Evolutionary conservation across 306 rosid genomes (phyloP).

Genomic region (Acmispon strigosus): DNA sequence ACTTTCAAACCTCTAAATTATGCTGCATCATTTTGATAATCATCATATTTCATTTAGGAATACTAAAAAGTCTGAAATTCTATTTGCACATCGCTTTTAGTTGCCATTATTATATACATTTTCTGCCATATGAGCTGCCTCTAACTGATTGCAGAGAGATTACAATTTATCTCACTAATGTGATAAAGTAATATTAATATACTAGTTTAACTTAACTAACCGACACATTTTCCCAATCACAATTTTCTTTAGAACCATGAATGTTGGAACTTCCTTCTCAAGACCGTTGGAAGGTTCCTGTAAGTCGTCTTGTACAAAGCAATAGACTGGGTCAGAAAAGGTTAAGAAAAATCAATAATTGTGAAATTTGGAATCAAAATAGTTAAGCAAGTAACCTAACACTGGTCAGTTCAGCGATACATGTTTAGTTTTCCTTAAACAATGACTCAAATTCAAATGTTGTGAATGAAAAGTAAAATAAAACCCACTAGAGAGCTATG

Average conservation of each 20-base stretch:
- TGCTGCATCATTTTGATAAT: background rate
- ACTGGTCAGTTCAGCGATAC: too few relatives aligned
- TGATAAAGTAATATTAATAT: background rate
- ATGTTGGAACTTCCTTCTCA: conserved; percentile 10
- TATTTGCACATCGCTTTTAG: background rate
- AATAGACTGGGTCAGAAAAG: background rate
- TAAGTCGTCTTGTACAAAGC: background rate
- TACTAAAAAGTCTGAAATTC: background rate
- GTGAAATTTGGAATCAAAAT: too few relatives aligned
- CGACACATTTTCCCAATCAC: background rate
- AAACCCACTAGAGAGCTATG: too few relatives aligned
- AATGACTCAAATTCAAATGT: too few relatives aligned
- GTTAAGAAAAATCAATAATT: too few relatives aligned
- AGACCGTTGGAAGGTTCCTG: conserved; percentile 3
- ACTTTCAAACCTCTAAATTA: conserved; percentile 1
- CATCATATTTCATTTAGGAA: background rate
- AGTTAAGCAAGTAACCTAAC: too few relatives aligned
- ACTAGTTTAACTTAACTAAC: background rate
- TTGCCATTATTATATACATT: background rate
- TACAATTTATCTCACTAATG: background rate
- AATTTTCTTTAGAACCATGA: too few relatives aligned
- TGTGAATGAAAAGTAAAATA: too few relatives aligned
- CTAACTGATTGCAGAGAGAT: too few relatives aligned
- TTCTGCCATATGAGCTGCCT: background rate
- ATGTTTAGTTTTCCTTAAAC: too few relatives aligned